phyloP scores from a whole-genome alignment of 495 filamentous ascomycete genomes.

The Oleoguttula mirabilis region DNA sequence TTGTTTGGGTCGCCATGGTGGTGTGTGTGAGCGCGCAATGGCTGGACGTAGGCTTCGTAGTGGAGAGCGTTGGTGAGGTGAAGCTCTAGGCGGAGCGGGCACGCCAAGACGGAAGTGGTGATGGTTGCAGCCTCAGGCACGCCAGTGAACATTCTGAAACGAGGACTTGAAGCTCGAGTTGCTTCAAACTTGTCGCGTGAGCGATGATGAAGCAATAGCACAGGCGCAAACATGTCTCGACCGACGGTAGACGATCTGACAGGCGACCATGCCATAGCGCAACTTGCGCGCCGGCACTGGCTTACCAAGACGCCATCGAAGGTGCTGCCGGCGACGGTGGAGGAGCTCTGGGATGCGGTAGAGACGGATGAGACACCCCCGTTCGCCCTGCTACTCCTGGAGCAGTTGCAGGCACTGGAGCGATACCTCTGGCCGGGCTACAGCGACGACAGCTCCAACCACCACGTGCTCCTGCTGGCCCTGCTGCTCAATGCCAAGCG shows the following conservation, averaged over 20 bases:
- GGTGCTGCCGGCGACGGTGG: slow-evolving; percentile 72
- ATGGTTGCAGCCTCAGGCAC: slow-evolving; percentile 1
- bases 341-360: slow-evolving; percentile 80
- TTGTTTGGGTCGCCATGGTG: neutral
- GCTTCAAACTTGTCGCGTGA: no score
- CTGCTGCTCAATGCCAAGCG: slow-evolving; percentile 79
- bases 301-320: slow-evolving; percentile 51
- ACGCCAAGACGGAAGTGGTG: neutral
- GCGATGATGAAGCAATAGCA: neutral
- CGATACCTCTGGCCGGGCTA: slow-evolving; percentile 94
- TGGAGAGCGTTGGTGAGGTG: neutral
- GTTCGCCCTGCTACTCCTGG: slow-evolving; percentile 66
- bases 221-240: slow-evolving; percentile 22
- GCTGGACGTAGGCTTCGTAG: slow-evolving; percentile 3
- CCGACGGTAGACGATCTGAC: slow-evolving; percentile 56
- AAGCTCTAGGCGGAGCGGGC: neutral
- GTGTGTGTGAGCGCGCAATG: slow-evolving; percentile 11
- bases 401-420: slow-evolving; percentile 84
- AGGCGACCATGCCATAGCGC: slow-evolving; percentile 68
- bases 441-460: slow-evolving; percentile 75
- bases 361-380: slow-evolving; percentile 69
- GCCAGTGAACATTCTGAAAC: no score
- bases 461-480: slow-evolving; percentile 75
- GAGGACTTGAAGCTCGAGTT: no score
- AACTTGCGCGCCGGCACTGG: slow-evolving; percentile 78